These are phyloP conservation scores for Penicillium sp. DNA, from an alignment of 2,329 filamentous ascomycete genomes.

Conservation along the genomic window DNA sequence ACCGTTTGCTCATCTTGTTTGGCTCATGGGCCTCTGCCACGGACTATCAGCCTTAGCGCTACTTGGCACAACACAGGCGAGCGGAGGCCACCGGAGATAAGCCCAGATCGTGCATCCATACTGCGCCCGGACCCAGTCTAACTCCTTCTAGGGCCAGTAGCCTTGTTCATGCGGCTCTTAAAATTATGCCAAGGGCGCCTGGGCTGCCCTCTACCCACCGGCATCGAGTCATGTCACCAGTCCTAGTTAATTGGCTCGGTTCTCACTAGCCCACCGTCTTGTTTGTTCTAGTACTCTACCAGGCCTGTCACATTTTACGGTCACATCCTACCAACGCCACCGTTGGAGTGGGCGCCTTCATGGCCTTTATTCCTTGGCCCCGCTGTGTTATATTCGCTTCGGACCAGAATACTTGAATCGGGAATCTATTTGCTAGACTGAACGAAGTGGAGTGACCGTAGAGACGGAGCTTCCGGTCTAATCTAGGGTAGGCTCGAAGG, in stretches of 20 bases:
- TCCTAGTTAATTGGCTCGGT: background rate
- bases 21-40: background rate
- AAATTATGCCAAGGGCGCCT: conserved; percentile 5
- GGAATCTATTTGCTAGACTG: background rate
- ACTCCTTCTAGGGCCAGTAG: conserved; percentile 3
- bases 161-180: conserved; percentile 22
- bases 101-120: background rate
- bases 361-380: background rate
- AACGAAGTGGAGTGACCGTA: background rate
- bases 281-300: background rate
- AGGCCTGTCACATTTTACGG: background rate
- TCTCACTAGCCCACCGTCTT: background rate
- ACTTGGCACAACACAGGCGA: background rate
- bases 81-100: background rate
- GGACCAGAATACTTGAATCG: too few species aligned
- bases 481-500: background rate
- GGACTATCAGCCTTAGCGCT: background rate
- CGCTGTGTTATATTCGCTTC: background rate
- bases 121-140: conserved; percentile 10
- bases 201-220: background rate
- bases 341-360: background rate
- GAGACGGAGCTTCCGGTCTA: background rate
- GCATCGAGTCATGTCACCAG: background rate
- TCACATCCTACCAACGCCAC: background rate
- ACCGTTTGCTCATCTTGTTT: background rate